Evolutionary conservation across 148 eudicot species (phyloP).

Genomic region (Polygonum maritimum): DNA sequence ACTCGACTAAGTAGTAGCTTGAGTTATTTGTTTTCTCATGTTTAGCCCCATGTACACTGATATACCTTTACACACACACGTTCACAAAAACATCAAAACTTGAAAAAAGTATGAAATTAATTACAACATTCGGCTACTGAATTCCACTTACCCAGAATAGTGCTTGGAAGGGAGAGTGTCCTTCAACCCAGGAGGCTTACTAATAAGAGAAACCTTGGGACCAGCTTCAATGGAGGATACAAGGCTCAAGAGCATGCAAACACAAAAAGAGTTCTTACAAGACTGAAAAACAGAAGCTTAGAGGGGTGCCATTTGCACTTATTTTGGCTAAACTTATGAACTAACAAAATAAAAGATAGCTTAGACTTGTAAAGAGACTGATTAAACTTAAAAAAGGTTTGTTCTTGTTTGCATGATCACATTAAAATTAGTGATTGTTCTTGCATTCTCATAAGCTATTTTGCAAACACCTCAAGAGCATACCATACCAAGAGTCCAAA

Average conservation of each 20-base stretch:
- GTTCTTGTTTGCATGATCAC: too few relatives aligned
- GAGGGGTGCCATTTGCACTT: too few relatives aligned
- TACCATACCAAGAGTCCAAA: slow-evolving; percentile 1
- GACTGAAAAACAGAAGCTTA: too few relatives aligned
- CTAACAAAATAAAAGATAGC: too few relatives aligned
- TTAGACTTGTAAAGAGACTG: too few relatives aligned
- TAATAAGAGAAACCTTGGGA: slow-evolving; percentile 15
- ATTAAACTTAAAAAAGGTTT: too few relatives aligned
- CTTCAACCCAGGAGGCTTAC: background rate
- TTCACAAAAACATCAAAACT: background rate
- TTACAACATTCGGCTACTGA: background rate
- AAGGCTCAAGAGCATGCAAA: background rate
- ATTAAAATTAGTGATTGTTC: too few relatives aligned
- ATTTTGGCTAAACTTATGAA: too few relatives aligned
- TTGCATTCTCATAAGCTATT: too few relatives aligned
- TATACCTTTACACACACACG: slow-evolving; percentile 21
- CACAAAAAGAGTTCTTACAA: background rate
- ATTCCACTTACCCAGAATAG: slow-evolving; percentile 49
- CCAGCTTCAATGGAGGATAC: slow-evolving; percentile 31
- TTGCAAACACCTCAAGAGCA: slow-evolving; percentile 2
- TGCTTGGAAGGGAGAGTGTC: background rate
- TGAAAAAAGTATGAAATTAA: background rate
- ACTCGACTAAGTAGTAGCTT: slow-evolving; percentile 41
- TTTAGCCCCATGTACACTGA: slow-evolving; percentile 13
- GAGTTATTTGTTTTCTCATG: slow-evolving; percentile 21